Percentiles rank a stretch among this genome's conserved stretches.
These are phyloP conservation scores for Neurospora sp. DNA, from an alignment of 495 filamentous ascomycete genomes.

Conservation along the genomic window DNA sequence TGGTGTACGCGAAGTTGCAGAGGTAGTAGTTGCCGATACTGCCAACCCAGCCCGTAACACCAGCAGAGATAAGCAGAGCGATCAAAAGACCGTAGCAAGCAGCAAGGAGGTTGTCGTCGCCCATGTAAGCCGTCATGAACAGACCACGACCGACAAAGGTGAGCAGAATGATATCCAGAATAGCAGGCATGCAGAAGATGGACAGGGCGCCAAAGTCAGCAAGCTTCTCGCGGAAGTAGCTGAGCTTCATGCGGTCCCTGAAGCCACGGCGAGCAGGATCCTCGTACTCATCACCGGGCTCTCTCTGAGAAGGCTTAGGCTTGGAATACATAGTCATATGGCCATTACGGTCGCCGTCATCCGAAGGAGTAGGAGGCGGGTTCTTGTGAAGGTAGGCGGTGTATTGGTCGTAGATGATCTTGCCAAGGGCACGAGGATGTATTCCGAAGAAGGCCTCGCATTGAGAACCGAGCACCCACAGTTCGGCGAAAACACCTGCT, in stretches of 20 bases:
- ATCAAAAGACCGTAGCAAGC: conserved; percentile 15
- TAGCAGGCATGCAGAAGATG: conserved; percentile 20
- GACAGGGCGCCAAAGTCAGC: conserved; percentile 16
- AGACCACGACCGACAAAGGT: conserved; percentile 17
- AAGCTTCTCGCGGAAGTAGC: conserved; percentile 1
- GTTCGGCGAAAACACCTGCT: conserved; percentile 19
- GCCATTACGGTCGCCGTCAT: neutral
- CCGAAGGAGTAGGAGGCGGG: conserved; percentile 3
- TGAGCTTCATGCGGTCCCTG: neutral
- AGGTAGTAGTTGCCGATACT: conserved; percentile 23
- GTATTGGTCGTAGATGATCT: conserved; percentile 14
- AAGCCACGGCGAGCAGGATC: neutral
- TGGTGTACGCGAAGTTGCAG: conserved; percentile 20
- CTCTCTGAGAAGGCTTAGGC: conserved; percentile 6
- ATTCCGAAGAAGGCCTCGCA: conserved; percentile 20
- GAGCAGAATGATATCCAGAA: conserved; percentile 16
- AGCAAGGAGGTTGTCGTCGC: conserved; percentile 8
- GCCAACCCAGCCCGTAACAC: conserved; percentile 22
- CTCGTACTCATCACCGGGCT: neutral
- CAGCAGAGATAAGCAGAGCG: conserved; percentile 16
- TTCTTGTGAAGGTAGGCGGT: conserved; percentile 4
- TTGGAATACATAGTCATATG: conserved; percentile 17
- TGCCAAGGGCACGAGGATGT: conserved; percentile 11
- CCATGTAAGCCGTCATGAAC: conserved; percentile 23
- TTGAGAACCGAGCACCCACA: conserved; percentile 21